phyloP scores from a whole-genome alignment of 768 basidiomycete species.

The Termitomyces eurrhizus region DNA sequence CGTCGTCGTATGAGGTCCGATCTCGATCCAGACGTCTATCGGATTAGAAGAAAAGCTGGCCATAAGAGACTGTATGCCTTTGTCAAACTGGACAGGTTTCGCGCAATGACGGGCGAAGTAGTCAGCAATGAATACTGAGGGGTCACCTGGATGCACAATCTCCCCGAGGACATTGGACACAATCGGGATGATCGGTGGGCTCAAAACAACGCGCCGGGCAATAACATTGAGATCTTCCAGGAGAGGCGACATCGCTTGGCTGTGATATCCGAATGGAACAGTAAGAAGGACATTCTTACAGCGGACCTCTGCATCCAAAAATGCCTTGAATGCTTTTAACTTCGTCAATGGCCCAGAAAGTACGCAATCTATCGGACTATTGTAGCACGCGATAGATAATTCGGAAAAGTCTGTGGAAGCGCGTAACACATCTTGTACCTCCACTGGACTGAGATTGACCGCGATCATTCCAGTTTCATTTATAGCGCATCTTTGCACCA shows the following conservation, averaged over 20 bases:
- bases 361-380: conserved; percentile 54
- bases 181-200: conserved; percentile 52
- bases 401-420: conserved; percentile 29
- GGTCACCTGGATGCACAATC: conserved; percentile 50
- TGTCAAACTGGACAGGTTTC: conserved; percentile 53
- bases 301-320: conserved; percentile 31
- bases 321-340: conserved; percentile 36
- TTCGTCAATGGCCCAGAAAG: conserved; percentile 51
- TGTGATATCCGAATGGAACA: conserved; percentile 66
- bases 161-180: conserved; percentile 59
- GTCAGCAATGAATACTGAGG: conserved; percentile 37
- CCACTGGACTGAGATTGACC: conserved; percentile 33
- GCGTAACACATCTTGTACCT: conserved; percentile 31
- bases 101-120: conserved; percentile 61
- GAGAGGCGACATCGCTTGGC: conserved; percentile 56
- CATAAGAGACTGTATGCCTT: conserved; percentile 42
- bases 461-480: conserved; percentile 60
- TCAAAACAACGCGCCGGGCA: conserved; percentile 32
- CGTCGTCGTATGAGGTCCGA: conserved; percentile 58
- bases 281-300: conserved; percentile 42
- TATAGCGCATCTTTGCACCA: conserved; percentile 43
- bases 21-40: conserved; percentile 56
- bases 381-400: conserved; percentile 56
- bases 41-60: conserved; percentile 20
- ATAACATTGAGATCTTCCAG: conserved; percentile 43